Conservation (phyloP, 805 yeast species). For the Sugiyamaella lignohabitans region DNA sequence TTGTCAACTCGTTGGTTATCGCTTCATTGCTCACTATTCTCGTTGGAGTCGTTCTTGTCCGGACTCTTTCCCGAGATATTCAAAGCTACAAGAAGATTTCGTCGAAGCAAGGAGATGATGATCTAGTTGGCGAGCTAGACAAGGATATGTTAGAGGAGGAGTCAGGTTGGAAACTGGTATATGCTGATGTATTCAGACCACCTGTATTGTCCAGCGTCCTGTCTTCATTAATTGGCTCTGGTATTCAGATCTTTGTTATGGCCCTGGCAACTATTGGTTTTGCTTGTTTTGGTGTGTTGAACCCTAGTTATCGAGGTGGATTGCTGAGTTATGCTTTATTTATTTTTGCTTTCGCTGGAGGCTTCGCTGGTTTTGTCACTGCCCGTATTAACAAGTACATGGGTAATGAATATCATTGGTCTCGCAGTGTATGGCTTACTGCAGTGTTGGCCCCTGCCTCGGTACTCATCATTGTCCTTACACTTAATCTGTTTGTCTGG, state of each 20-base stretch:
- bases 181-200: slow-evolving; percentile 46
- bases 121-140: slow-evolving; percentile 20
- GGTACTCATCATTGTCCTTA: slow-evolving; percentile 44
- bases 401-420: slow-evolving; percentile 33
- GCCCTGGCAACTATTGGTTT: slow-evolving; percentile 54
- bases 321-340: slow-evolving; percentile 54
- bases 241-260: slow-evolving; percentile 62
- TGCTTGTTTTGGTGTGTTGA: slow-evolving; percentile 47
- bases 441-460: slow-evolving; percentile 29
- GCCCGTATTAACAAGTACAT: slow-evolving; percentile 55
- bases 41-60: slow-evolving; percentile 57
- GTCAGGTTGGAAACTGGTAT: slow-evolving; percentile 49
- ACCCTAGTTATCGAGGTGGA: slow-evolving; percentile 64
- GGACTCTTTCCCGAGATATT: slow-evolving; percentile 49
- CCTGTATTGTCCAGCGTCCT: slow-evolving; percentile 47
- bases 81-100: slow-evolving; percentile 30
- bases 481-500: slow-evolving; percentile 67
- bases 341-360: slow-evolving; percentile 62
- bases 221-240: slow-evolving; percentile 59
- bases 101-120: slow-evolving; percentile 5
- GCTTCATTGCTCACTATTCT: slow-evolving; percentile 54
- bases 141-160: slow-evolving; percentile 21
- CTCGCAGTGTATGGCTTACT: slow-evolving; percentile 29
- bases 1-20: slow-evolving; percentile 64
- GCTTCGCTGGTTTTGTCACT: slow-evolving; percentile 68